A percentile compares a stretch with the other conserved stretches of the same genome.
Conservation (phyloP, 192 early-diverging fungal genomes). For the Backusella liffmaniae region DNA sequence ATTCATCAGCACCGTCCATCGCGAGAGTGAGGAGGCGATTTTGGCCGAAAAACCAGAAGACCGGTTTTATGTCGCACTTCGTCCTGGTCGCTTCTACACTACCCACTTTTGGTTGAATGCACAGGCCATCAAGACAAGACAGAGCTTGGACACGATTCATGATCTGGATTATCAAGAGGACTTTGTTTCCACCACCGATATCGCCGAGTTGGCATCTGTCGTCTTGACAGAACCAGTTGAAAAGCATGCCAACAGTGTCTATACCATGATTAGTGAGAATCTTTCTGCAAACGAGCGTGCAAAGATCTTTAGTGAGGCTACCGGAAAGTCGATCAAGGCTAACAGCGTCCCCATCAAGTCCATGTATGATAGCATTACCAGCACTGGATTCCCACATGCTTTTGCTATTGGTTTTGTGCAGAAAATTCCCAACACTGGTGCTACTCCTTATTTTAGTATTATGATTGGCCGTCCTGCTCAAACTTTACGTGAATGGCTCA, state of each 20-base stretch:
- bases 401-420: not conserved
- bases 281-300: not conserved
- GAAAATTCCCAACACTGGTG: not conserved
- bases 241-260: too few species aligned
- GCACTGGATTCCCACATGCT: not conserved
- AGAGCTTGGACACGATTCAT: too few species aligned
- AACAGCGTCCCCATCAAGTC: not conserved
- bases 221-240: too few species aligned
- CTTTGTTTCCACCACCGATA: too few species aligned
- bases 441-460: not conserved
- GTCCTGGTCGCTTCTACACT: conserved; percentile 12
- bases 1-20: not conserved
- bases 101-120: too few species aligned
- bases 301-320: not conserved
- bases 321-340: not conserved
- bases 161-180: too few species aligned
- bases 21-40: not conserved
- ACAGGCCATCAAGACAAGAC: too few species aligned
- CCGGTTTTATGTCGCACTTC: conserved; percentile 14
- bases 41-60: not conserved
- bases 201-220: too few species aligned
- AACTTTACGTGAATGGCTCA: conserved; percentile 4
- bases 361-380: not conserved
- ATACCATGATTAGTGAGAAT: not conserved
- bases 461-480: conserved; percentile 1